phyloP scores from a whole-genome alignment of 768 basidiomycete genomes.

The Pleurotus cornucopiae region DNA sequence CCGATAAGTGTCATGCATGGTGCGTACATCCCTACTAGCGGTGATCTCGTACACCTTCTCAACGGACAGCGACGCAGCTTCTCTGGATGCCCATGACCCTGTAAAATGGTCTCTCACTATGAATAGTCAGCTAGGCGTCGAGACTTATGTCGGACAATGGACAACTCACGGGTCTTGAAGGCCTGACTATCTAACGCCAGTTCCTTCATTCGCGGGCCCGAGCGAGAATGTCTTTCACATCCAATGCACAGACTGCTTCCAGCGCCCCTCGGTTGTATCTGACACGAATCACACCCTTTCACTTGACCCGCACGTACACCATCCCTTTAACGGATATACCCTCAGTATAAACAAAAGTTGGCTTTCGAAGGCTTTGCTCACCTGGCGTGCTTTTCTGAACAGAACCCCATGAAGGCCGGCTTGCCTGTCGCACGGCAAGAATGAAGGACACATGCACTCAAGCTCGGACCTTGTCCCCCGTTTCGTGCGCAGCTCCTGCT shows the following conservation, averaged over 20 bases:
- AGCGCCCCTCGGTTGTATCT: slow-evolving; percentile 37
- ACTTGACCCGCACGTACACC: slow-evolving; percentile 46
- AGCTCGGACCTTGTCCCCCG: slow-evolving; percentile 29
- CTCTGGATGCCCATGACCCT: slow-evolving; percentile 16
- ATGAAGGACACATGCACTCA: slow-evolving; percentile 41
- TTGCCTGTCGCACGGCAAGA: slow-evolving; percentile 50
- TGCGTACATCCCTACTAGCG: slow-evolving; percentile 35
- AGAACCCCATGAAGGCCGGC: slow-evolving; percentile 48
- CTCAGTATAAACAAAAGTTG: neutral
- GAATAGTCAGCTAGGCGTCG: slow-evolving; percentile 10
- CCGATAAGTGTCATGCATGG: slow-evolving; percentile 47
- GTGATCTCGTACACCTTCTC: slow-evolving; percentile 56
- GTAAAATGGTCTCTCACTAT: slow-evolving; percentile 38
- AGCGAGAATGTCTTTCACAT: slow-evolving; percentile 43
- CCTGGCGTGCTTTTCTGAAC: slow-evolving; percentile 58
- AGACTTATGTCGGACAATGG: slow-evolving; percentile 9
- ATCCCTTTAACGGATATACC: slow-evolving; percentile 29
- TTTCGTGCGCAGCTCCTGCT: slow-evolving; percentile 57
- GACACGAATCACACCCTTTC: slow-evolving; percentile 48
- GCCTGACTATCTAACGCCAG: slow-evolving; percentile 39
- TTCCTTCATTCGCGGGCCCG: slow-evolving; percentile 43
- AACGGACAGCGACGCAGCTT: slow-evolving; percentile 31
- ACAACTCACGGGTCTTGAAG: slow-evolving; percentile 48
- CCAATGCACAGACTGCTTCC: slow-evolving; percentile 40
- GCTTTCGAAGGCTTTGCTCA: slow-evolving; percentile 20